Evolutionary conservation across 352 stramenopile species (phyloP).

Genomic region (Peronospora destructor): DNA sequence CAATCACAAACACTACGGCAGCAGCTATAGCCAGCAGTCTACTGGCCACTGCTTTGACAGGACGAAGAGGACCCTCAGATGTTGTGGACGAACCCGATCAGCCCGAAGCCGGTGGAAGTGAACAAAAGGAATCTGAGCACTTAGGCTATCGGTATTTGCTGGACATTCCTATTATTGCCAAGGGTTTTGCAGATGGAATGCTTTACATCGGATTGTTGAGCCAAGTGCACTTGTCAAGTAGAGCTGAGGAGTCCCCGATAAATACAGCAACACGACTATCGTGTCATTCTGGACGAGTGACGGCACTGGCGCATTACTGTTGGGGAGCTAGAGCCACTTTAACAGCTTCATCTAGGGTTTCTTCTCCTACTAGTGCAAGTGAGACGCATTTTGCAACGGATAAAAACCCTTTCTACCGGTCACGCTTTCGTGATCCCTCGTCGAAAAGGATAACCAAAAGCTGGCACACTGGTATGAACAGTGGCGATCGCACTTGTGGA

Average conservation of each 20-base stretch:
- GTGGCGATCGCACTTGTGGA: background rate
- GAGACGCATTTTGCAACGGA: conserved; percentile 32
- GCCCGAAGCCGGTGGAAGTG: conserved; percentile 3
- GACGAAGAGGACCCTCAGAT: conserved; percentile 6
- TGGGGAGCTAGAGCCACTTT: conserved; percentile 18
- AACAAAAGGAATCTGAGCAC: conserved; percentile 3
- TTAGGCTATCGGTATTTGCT: conserved; percentile 33
- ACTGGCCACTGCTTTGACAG: conserved; percentile 26
- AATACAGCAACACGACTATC: conserved; percentile 14
- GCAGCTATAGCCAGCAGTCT: conserved; percentile 19
- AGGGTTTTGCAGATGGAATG: conserved; percentile 47
- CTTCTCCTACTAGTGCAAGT: conserved; percentile 1
- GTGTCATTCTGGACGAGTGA: conserved; percentile 39
- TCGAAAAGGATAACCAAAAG: conserved; percentile 31
- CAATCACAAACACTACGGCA: conserved; percentile 13
- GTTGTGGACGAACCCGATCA: conserved; percentile 1
- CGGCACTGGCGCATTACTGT: conserved; percentile 41
- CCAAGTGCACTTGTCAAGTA: conserved; percentile 19
- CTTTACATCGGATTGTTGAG: conserved; percentile 24
- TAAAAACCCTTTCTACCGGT: conserved; percentile 59
- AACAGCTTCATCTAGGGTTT: background rate
- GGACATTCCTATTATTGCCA: conserved; percentile 50
- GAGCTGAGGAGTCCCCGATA: background rate
- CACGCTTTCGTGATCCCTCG: conserved; percentile 32
- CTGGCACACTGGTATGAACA: conserved; percentile 23